A percentile compares a stretch with the other conserved stretches of the same genome.
Conservation (phyloP, 768 basidiomycete species). For the Mycena albidolilacea region DNA sequence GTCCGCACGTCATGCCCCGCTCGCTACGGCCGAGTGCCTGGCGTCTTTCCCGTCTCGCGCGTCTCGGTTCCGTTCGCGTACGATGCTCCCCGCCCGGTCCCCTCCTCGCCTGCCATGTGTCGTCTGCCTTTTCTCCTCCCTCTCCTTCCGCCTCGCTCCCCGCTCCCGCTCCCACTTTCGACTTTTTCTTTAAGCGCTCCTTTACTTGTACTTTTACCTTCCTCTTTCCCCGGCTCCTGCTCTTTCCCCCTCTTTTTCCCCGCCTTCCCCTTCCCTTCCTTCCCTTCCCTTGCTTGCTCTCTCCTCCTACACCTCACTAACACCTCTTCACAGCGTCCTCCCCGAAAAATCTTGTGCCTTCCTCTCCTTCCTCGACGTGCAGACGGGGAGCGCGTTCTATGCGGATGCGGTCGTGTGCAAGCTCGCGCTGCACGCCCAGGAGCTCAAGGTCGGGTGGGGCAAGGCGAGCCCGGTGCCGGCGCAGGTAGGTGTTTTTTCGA, state of each 20-base stretch:
- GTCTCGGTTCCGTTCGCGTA: too few relatives aligned
- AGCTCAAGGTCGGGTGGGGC: conserved; percentile 99
- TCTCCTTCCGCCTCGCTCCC: too few relatives aligned
- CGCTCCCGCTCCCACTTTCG: too few relatives aligned
- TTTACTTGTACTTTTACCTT: not conserved
- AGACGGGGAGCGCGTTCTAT: conserved; percentile 96
- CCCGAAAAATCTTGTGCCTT: conserved; percentile 99
- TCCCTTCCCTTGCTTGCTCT: not conserved
- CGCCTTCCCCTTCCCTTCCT: not conserved
- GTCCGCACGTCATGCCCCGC: too few relatives aligned
- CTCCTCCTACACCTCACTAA: not conserved
- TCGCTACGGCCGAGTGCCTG: too few relatives aligned
- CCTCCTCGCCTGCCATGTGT: too few relatives aligned
- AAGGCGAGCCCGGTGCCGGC: conserved; percentile 92
- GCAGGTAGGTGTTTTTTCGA: conserved; percentile 48
- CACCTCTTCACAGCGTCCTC: conserved; percentile 77
- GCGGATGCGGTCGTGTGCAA: conserved; percentile 98
- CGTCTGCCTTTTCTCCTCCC: too few relatives aligned
- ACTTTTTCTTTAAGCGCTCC: too few relatives aligned
- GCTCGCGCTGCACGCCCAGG: conserved; percentile 93
- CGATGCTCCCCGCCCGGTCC: too few relatives aligned
- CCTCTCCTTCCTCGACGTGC: conserved; percentile 95
- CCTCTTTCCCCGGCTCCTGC: not conserved
- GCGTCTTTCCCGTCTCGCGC: too few relatives aligned
- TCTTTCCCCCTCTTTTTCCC: conserved; percentile 63